Percentiles rank a stretch among this genome's conserved stretches.
phyloP scores from a whole-genome alignment of 768 basidiomycete species.

The Phylloporus sp. region DNA sequence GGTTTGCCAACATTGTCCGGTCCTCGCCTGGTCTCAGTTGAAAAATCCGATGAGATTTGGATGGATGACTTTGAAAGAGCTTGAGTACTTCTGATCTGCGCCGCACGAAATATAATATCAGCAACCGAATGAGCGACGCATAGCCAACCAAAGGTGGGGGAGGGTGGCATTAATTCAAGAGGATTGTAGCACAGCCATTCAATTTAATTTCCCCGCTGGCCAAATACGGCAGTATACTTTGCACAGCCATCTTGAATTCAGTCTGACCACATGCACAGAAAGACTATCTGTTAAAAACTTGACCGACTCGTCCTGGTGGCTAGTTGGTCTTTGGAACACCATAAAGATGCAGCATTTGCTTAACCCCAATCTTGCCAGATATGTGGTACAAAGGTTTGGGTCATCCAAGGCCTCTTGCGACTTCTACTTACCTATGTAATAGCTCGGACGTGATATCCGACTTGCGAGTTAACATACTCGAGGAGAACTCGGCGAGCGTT shows the following conservation, averaged over 20 bases:
- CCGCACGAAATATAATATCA: conserved; percentile 62
- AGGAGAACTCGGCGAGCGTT: conserved; percentile 54
- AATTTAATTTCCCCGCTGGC: not conserved
- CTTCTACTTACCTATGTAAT: conserved; percentile 1
- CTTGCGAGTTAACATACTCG: conserved; percentile 59
- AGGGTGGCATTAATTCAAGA: conserved; percentile 53
- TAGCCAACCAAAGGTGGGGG: conserved; percentile 67
- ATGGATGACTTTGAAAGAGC: conserved; percentile 1
- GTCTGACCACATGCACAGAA: too few species aligned
- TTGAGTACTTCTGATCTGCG: conserved; percentile 51
- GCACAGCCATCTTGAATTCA: too few species aligned
- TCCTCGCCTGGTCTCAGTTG: not conserved
- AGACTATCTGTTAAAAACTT: conserved; percentile 11
- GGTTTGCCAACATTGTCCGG: not conserved
- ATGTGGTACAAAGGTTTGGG: conserved; percentile 30
- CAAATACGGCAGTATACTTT: not conserved
- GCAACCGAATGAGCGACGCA: conserved; percentile 59
- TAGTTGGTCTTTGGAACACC: not conserved
- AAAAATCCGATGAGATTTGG: not conserved
- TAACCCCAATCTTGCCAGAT: conserved; percentile 30
- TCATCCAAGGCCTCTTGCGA: not conserved
- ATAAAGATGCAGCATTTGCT: conserved; percentile 19
- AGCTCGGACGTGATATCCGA: conserved; percentile 75
- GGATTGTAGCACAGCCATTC: conserved; percentile 13
- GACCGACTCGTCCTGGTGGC: conserved; percentile 4